These are phyloP conservation scores for Ambispora gerdemannii DNA, from an alignment of 192 early-diverging fungal genomes.

Conservation along the genomic window DNA sequence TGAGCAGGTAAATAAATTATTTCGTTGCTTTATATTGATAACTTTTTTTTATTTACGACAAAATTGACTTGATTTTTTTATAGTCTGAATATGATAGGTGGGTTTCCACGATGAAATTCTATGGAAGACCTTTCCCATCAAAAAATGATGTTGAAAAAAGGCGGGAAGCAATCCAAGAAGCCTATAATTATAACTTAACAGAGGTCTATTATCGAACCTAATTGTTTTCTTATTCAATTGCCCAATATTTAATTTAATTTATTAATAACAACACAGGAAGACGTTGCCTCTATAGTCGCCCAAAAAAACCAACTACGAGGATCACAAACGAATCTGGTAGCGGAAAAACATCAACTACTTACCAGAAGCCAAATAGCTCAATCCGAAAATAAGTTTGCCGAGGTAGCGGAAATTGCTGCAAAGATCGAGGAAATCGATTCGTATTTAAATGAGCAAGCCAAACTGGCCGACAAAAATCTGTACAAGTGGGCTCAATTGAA, in stretches of 20 bases:
- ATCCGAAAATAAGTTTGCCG: constrained; percentile 50
- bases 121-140: constrained; percentile 47
- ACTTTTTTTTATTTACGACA: neutral
- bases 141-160: constrained; percentile 54
- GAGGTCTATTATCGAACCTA: neutral
- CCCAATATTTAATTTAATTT: neutral
- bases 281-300: constrained; percentile 63
- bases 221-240: neutral
- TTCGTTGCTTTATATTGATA: neutral
- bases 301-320: constrained; percentile 50
- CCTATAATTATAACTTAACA: constrained; percentile 58
- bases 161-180: constrained; percentile 50
- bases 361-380: constrained; percentile 43
- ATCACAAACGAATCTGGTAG: constrained; percentile 32
- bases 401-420: constrained; percentile 45
- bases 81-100: constrained; percentile 59
- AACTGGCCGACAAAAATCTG: constrained; percentile 38
- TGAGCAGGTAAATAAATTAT: constrained; percentile 42
- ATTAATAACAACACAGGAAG: constrained; percentile 36
- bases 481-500: constrained; percentile 55
- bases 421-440: constrained; percentile 39
- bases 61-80: neutral
- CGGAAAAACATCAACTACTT: constrained; percentile 34
- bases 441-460: constrained; percentile 30
- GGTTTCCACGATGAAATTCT: constrained; percentile 47